Base-by-base conservation (phyloP, 305 asterid genomes). In the Fraxinus greggii region DNA sequence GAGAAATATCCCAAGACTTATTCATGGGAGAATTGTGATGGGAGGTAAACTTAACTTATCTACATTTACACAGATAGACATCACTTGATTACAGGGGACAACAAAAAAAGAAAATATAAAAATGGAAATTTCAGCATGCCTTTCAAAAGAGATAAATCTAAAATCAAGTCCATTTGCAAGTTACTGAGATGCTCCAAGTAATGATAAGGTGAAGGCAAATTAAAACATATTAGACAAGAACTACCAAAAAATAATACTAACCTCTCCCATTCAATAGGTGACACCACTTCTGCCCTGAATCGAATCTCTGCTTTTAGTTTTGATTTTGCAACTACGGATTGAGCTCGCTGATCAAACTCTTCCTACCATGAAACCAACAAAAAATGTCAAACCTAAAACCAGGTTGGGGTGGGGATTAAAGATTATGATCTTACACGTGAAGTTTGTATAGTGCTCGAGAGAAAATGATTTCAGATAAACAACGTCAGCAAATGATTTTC, bases 261-360 rank as follows among this genome's bases (percentile, higher is more conserved):
- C 99, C 98, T 90, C 90, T 94, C 98, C 99, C 99, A 95, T 89
- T 93, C 99, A 82, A 17, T 88, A 77, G 95, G 92, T 38, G 98
- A 93, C 76, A 93, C 95, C 33, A 84, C 92, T 70, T 95, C 98
- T 4, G 98, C 98, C 88, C 91, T 94, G 90, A 94, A 94, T 63
- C 98, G 93, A 79, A 94, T 85, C 93, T 95, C 99, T 79, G 99
- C 88, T 89, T 89, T 94, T 63, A 94, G 77, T 89, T 94, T 95
- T 76, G 99, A 92, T 85, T 94, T 91, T 61, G 97, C 90, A 83
- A 94, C 93, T 74, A 94, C 32, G 7, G 99, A 91, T 72, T 89
- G 92, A 80, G 97, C 87, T 83, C 92, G 89, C 78, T 91, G 83
- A 76, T 95, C 99, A 87, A 95, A 95, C 79, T 94, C 98, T 76